phyloP scores from a whole-genome alignment of 495 filamentous ascomycete genomes.

The Hyaloscypha variabilis region DNA sequence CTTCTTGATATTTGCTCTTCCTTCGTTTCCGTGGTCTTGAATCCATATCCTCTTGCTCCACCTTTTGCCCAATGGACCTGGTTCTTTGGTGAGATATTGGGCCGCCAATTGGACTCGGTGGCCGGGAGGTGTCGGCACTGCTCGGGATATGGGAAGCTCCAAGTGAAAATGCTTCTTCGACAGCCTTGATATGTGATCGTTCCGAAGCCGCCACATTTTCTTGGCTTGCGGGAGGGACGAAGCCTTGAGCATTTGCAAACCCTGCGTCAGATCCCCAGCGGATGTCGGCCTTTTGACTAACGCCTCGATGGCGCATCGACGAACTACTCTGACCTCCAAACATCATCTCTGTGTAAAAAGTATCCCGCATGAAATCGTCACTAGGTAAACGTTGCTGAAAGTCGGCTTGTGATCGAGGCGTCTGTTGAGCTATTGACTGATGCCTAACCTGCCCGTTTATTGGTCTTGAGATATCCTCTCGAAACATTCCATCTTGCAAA shows the following conservation, averaged over 20 bases:
- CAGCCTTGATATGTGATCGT: slow-evolving; percentile 51
- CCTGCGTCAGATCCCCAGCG: slow-evolving; percentile 69
- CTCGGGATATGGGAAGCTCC: slow-evolving; percentile 20
- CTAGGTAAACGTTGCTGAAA: slow-evolving; percentile 8
- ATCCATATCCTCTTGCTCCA: slow-evolving; percentile 42
- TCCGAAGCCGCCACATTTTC: slow-evolving; percentile 59
- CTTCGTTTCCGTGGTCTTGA: slow-evolving; percentile 41
- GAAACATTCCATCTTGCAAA: slow-evolving; percentile 17
- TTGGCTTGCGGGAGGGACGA: slow-evolving; percentile 52
- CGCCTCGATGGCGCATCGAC: slow-evolving; percentile 15
- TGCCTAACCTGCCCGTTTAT: slow-evolving; percentile 22
- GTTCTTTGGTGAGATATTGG: slow-evolving; percentile 34
- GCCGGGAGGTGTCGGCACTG: slow-evolving; percentile 59
- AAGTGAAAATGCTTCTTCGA: slow-evolving; percentile 50
- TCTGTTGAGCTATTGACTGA: slow-evolving; percentile 24
- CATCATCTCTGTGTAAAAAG: slow-evolving; percentile 42
- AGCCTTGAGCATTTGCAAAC: slow-evolving; percentile 59
- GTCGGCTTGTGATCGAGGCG: slow-evolving; percentile 1
- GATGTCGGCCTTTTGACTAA: slow-evolving; percentile 39
- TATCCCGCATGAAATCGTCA: slow-evolving; percentile 27
- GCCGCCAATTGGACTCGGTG: slow-evolving; percentile 54
- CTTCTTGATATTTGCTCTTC: slow-evolving; percentile 52
- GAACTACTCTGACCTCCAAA: slow-evolving; percentile 30
- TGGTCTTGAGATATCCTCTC: slow-evolving; percentile 15
- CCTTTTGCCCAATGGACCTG: slow-evolving; percentile 39